These are phyloP conservation scores for Rhizoctonia solani DNA, from an alignment of 1,284 basidiomycete species.

Conservation along the genomic window DNA sequence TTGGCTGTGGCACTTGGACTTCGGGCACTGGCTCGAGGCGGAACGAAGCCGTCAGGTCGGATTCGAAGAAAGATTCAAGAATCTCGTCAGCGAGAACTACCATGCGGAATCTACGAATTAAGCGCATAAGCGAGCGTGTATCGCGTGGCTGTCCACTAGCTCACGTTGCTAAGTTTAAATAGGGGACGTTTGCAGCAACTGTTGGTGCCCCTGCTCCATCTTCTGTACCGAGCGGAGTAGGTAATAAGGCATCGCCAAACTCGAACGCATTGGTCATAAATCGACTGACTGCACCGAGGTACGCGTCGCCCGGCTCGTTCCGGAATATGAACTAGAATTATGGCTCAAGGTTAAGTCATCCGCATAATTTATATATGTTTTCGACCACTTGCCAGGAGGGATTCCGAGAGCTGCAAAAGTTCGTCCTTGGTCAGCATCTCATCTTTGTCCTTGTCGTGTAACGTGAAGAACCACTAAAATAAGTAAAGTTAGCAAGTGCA, in stretches of 20 bases:
- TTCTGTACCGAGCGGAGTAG: conserved; percentile 48
- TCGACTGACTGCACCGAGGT: conserved; percentile 91
- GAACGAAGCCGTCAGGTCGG: conserved; percentile 87
- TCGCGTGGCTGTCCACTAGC: conserved; percentile 41
- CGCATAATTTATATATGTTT: background rate
- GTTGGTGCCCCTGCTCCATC: conserved; percentile 51
- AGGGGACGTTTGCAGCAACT: conserved; percentile 70
- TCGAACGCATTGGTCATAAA: conserved; percentile 98
- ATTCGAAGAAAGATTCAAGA: conserved; percentile 91
- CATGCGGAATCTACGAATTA: conserved; percentile 82
- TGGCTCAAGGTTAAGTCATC: conserved; percentile 6
- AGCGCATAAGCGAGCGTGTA: background rate
- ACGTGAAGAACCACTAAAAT: conserved; percentile 92
- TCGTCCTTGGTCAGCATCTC: conserved; percentile 81
- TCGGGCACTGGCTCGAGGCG: conserved; percentile 62
- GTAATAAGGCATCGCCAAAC: conserved; percentile 83
- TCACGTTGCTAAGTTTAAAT: conserved; percentile 82
- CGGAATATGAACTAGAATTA: conserved; percentile 88
- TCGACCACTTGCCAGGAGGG: conserved; percentile 70
- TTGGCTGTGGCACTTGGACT: conserved; percentile 55
- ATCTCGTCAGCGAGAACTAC: conserved; percentile 94
- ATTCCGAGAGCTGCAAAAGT: conserved; percentile 79
- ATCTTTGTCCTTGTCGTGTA: conserved; percentile 96
- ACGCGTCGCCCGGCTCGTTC: conserved; percentile 95
- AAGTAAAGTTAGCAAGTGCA: background rate